Percentiles rank a stretch among this genome's conserved stretches.
phyloP scores from a whole-genome alignment of 305 asterid genomes.

The Rubia tinctorum region DNA sequence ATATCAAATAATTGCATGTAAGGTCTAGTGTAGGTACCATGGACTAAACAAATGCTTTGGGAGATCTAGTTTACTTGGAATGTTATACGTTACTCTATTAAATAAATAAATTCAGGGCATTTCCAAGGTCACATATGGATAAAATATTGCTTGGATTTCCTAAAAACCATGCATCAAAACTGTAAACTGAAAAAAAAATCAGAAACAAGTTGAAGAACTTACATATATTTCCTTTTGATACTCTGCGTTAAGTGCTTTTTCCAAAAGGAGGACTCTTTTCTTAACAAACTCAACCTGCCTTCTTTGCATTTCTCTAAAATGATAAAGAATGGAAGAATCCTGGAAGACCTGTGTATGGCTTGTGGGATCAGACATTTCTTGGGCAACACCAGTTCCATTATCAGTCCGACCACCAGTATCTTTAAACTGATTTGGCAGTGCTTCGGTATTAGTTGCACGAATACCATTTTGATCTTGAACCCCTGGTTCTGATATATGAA shows the following conservation, averaged over 20 bases:
- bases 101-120: background rate
- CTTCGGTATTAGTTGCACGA: constrained; percentile 43
- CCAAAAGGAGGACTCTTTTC: constrained; percentile 89
- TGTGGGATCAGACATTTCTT: constrained; percentile 55
- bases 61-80: background rate
- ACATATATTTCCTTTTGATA: constrained; percentile 61
- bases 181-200: background rate
- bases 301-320: constrained; percentile 93
- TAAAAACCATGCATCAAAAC: background rate
- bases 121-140: background rate
- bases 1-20: background rate
- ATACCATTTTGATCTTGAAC: constrained; percentile 47
- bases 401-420: constrained; percentile 39
- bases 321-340: constrained; percentile 57
- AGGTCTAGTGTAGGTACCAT: background rate
- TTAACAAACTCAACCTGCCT: constrained; percentile 89
- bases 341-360: constrained; percentile 55
- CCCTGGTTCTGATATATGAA: constrained; percentile 46
- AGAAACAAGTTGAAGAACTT: constrained; percentile 38
- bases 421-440: constrained; percentile 48
- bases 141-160: background rate
- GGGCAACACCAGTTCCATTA: constrained; percentile 46
- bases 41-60: background rate
- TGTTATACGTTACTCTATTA: background rate
- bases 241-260: constrained; percentile 78